A percentile compares a stretch with the other conserved stretches of the same genome.
Evolutionary conservation across 441 rosid species (phyloP).

Genomic region (Euphorbia corollata): DNA sequence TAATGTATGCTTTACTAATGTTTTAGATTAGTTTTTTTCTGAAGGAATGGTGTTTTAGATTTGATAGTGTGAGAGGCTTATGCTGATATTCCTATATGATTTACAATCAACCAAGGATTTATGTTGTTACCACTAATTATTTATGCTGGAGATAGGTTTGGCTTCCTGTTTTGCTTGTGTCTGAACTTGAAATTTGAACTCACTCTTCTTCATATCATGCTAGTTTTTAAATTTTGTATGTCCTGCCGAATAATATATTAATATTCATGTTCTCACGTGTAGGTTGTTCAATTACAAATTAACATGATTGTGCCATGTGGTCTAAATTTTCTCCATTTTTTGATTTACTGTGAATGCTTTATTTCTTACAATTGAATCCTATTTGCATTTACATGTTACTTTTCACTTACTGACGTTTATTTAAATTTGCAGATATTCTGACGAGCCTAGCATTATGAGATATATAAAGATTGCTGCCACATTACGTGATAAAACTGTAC

Average conservation of each 20-base stretch:
- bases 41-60: background rate
- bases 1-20: too few species aligned
- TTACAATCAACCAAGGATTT: too few species aligned
- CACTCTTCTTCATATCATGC: too few species aligned
- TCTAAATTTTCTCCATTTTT: constrained; percentile 2
- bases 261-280: background rate
- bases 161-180: too few species aligned
- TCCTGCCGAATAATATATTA: background rate
- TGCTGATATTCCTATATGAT: background rate
- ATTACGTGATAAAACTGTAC: constrained; percentile 75
- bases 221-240: background rate
- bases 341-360: background rate
- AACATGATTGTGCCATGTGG: background rate
- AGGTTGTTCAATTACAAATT: background rate
- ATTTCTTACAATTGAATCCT: background rate
- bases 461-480: constrained; percentile 85
- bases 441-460: constrained; percentile 71
- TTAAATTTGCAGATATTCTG: constrained; percentile 42
- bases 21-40: background rate
- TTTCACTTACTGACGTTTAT: background rate
- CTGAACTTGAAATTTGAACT: too few species aligned
- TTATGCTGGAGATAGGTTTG: background rate
- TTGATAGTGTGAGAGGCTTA: too few species aligned
- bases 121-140: too few species aligned
- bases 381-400: background rate